These are phyloP conservation scores for Malassezia cuniculi DNA, from an alignment of 1,284 basidiomycete species.

Conservation along the genomic window DNA sequence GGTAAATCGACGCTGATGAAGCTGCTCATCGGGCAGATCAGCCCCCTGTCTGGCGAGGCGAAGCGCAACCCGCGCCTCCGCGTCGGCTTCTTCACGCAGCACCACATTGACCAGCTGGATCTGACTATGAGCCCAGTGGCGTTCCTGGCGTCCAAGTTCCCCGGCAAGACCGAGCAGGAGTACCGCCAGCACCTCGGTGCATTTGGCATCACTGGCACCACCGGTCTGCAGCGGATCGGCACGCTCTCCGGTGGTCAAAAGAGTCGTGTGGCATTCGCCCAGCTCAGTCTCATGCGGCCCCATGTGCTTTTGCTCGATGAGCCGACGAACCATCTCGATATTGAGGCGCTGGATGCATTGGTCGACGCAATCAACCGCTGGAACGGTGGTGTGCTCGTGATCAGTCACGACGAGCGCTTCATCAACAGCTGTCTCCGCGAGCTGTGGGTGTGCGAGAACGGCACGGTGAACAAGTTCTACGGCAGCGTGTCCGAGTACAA, in stretches of 20 bases:
- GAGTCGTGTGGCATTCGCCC: conserved; percentile 84
- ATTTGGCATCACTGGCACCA: conserved; percentile 95
- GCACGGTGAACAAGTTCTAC: conserved; percentile 66
- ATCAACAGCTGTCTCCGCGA: conserved; percentile 34
- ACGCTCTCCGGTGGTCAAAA: conserved; percentile 76
- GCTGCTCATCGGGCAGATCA: conserved; percentile 76
- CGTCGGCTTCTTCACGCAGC: conserved; percentile 53
- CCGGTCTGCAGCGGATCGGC: conserved; percentile 64
- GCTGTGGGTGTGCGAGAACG: conserved; percentile 64
- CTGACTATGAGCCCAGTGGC: conserved; percentile 75
- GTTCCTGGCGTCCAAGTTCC: conserved; percentile 79
- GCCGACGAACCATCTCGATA: conserved; percentile 96
- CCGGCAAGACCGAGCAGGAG: conserved; percentile 90
- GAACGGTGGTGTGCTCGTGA: conserved; percentile 68
- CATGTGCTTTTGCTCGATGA: conserved; percentile 95
- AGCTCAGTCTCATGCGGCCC: conserved; percentile 74
- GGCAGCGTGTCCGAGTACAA: conserved; percentile 88
- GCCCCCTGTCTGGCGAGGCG: conserved; percentile 66
- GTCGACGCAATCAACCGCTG: conserved; percentile 73
- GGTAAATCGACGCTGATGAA: conserved; percentile 82
- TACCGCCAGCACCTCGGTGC: conserved; percentile 90
- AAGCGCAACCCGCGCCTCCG: conserved; percentile 80
- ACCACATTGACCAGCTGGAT: conserved; percentile 86
- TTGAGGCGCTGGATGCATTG: conserved; percentile 74
- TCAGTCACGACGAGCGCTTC: conserved; percentile 40